Base-by-base conservation (phyloP, 2,329 filamentous ascomycete genomes). In the Calonectria leucothoes region DNA sequence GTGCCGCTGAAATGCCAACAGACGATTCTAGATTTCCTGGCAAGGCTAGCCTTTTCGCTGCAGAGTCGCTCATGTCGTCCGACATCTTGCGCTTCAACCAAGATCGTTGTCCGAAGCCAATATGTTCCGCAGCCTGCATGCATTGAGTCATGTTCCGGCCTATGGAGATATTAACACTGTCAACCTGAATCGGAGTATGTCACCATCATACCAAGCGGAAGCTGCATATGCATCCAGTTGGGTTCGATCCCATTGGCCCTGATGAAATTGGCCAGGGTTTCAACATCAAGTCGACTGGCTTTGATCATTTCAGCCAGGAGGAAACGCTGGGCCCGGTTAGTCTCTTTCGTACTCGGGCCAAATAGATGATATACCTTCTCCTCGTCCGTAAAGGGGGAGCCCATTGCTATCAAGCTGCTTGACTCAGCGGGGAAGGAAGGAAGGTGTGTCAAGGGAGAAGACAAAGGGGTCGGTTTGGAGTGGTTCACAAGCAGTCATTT, bases 221-320 rank as follows among this genome's bases (percentile, higher is more conserved):
- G 82, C 75, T 88, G 87, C 84, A 89, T 88, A 57, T 81, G 82
- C 80, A 87, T 82, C 87, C 87, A 89, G 67, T 86, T 83, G 11
- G 87, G 86, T 72, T 84, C 81, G 67, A 88, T 78, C 12, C 81
- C 82, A 71, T 86, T 82, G 48, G 79, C 74, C 74, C 79, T 86
- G 76, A 91, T 84, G 73, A 91, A 90, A 15, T 83, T 82, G 25
- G 87, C 85, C 35, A 91, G 81, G 23, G 81, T 81, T 14, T 83
- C 80, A 29, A 90, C 80, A 70, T 89, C 86, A 72, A 91, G 82
- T 35, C 85, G 82, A 83, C 89, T 91, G 73, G 85, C 85, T 78
- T 91, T 91, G 82, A 91, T 88, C 77, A 91, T 89, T 82, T 91
- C 90, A 70, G 86, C 88, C 70, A 91, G 85, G 73, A 91, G 83